These are phyloP conservation scores for Pyracantha coccinea DNA, from an alignment of 331 rosid genomes.

Conservation along the genomic window DNA sequence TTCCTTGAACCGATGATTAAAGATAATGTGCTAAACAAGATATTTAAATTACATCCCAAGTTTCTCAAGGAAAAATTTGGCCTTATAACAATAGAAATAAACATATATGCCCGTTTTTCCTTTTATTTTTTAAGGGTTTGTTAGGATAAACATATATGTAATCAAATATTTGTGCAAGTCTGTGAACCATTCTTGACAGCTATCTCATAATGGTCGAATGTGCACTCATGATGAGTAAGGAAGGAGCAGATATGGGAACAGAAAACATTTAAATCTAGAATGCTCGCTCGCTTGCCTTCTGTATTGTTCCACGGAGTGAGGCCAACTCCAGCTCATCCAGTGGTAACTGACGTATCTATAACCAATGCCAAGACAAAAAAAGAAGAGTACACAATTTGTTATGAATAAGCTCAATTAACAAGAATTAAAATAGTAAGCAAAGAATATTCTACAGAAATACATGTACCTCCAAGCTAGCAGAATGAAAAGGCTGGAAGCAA, in stretches of 20 bases:
- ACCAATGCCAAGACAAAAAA: conserved; percentile 12
- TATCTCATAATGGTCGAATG: conserved; percentile 8
- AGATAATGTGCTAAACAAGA: background rate
- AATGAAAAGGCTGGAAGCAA: conserved; percentile 58
- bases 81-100: background rate
- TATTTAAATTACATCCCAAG: background rate
- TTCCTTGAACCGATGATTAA: background rate
- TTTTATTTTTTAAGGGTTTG: background rate
- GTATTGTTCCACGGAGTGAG: conserved; percentile 86
- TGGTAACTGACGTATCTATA: conserved; percentile 69
- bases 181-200: background rate
- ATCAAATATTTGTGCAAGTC: background rate
- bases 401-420: background rate
- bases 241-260: conserved; percentile 8
- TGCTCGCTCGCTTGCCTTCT: conserved; percentile 46
- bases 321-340: conserved; percentile 88
- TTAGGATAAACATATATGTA: background rate
- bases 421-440: conserved; percentile 5
- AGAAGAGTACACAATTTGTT: background rate
- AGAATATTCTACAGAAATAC: background rate
- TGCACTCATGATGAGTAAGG: background rate
- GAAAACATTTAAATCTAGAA: background rate
- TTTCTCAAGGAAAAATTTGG: background rate
- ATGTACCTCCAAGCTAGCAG: conserved; percentile 85
- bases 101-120: background rate